Base-by-base conservation (phyloP, 768 basidiomycete species). In the Lactifluus subvellereus region DNA sequence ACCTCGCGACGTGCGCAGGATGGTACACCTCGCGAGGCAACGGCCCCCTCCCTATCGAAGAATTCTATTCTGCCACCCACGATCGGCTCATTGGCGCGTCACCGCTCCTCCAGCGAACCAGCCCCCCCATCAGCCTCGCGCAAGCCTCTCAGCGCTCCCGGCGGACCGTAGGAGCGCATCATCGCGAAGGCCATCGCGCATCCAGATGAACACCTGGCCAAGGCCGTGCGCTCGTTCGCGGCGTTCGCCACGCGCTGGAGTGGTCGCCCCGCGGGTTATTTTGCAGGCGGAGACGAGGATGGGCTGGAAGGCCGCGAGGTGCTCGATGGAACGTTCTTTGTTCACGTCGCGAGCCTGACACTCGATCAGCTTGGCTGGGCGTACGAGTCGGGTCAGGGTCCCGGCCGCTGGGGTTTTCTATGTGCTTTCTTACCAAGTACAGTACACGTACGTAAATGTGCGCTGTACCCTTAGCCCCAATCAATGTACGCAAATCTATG, bases 251-350 rank as follows among this genome's bases (percentile, higher is more conserved):
- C 67, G 10, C 33, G 79, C 54, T 85, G 81, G 54, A 84, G 83
- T 10, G 65, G 69, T 35, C 74, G 80, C 43, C 61, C 66, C 9
- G 54, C 71, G 0, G 76, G 76, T 4, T 59, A 67, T 47, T 80
- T 76, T 49, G 69, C 72, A 13, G 58, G 54, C 16, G 54, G 66
- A 4, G 65, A 66, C 11, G 56, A 66, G 1, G 60, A 57, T 14
- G 72, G 32, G 68, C 72, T 86, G 48, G 74, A 77, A 14, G 85
- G 80, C n/a, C 78, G 77, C 6, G 81, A 82, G 57, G 69, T 74
- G 38, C 67, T 83, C 11, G 87, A 89, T 69, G 87, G 87, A 9
- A 81, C 80, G 18, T 67, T 90, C 53, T 90, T 90, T 69, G 66
- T 86, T 42, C 75, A 85, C 48, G 75, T 76, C 0, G 86, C 85